A percentile compares a stretch with the other conserved stretches of the same genome.
phyloP scores from a whole-genome alignment of 129 eudicot genomes.

The Flaveria bidentis region DNA sequence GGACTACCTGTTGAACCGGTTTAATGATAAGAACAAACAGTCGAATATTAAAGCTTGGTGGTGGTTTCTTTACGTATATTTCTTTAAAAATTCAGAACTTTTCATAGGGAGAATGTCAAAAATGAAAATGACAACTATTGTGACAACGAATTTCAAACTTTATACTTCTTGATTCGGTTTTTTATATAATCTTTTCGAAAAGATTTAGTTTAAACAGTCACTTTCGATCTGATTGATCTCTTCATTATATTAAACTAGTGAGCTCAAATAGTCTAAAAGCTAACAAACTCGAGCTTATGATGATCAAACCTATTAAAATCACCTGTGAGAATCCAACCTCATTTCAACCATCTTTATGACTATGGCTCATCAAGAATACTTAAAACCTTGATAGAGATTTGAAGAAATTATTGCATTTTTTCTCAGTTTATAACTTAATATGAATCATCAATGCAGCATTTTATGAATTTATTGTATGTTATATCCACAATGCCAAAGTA shows the following conservation, averaged over 20 bases:
- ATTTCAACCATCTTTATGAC: no score
- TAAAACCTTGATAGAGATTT: neutral
- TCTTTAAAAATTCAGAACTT: neutral
- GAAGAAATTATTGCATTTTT: neutral
- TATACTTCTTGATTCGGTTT: constrained; percentile 16
- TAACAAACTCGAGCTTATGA: neutral
- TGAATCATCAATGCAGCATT: neutral
- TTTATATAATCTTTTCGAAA: neutral
- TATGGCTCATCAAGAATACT: neutral
- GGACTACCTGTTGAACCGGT: no score
- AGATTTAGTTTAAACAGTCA: constrained; percentile 16
- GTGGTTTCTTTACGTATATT: constrained; percentile 16
- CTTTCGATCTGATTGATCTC: neutral
- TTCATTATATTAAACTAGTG: neutral
- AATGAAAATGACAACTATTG: constrained; percentile 6
- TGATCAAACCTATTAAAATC: neutral
- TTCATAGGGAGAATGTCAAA: constrained; percentile 32
- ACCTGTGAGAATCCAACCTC: no score
- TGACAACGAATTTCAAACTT: constrained; percentile 20
- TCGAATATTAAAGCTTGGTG: neutral
- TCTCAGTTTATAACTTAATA: neutral
- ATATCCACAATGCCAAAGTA: constrained; percentile 4
- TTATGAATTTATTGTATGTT: neutral
- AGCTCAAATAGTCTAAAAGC: neutral
- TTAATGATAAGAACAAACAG: neutral